Evolutionary conservation across 176 grass and related monocot genomes (phyloP), one percentile per base, ranked within the genome.

Genomic region (Stipa capillata): DNA sequence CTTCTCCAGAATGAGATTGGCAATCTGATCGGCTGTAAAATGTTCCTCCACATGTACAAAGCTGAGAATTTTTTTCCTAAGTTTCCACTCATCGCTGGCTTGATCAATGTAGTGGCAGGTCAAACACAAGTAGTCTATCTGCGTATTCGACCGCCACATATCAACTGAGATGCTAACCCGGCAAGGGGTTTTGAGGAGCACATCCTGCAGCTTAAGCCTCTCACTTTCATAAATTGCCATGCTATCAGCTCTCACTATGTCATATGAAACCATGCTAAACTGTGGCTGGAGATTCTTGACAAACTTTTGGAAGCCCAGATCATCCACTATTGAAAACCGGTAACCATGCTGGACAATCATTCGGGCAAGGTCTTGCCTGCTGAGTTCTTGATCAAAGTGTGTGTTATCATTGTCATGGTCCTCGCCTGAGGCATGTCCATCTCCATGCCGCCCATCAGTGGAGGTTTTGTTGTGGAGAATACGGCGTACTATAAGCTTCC

Each of bases 261-360:
- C 92, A 80, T 90, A 89, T 2, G 92, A 92, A 1, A 85, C 73
- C 89, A 99, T 91, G 74, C 86, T 92, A 74, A 99, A 99, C 77
- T 89, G 92, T 51, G 96, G 96, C 78, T 95, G 96, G 60, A 99
- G 87, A 59, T 99, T 95, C 71, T 91, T 85, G 37, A 99, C 81
- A 35, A 99, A 95, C 64, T 83, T 94, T 52, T 87, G 87, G 70
- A 99, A 99, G 31, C 96, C 96, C 54, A 72, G 69, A 85, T 99
- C 90, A 87, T 99, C 85, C 27, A 99, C 92, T 21, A 99, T 93
- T 13, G 85, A 89, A 74, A 99, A 95, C 15, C 64, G 96, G 83
- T 99, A 99, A 9, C 96, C 96, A 71, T 99, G 96, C 74, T 88
- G 85, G 12, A 99, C 92, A 78, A 99, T 90, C 96, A 99, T 99